phyloP scores from a whole-genome alignment of 2,329 filamentous ascomycete genomes.

The Karstenula rhodostoma region DNA sequence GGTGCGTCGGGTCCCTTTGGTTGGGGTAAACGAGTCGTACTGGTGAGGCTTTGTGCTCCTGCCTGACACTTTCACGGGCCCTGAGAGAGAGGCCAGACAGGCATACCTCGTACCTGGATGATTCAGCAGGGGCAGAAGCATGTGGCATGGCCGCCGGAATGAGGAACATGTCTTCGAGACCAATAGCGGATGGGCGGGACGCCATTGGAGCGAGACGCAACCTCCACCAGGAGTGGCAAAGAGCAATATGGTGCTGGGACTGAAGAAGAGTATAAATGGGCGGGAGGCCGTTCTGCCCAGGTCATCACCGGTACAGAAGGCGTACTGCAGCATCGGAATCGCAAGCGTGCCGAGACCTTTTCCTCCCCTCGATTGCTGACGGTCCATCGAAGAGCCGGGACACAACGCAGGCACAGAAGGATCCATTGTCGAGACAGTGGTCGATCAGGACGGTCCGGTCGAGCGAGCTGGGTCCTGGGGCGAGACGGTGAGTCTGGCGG shows the following conservation, averaged over 20 bases:
- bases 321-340: slow-evolving; percentile 31
- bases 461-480: slow-evolving; percentile 25
- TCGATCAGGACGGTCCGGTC: slow-evolving; percentile 29
- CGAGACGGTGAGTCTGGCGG: slow-evolving; percentile 17
- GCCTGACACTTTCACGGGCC: slow-evolving; percentile 8
- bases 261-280: slow-evolving; percentile 45
- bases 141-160: slow-evolving; percentile 33
- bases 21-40: slow-evolving; percentile 11
- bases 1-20: background rate
- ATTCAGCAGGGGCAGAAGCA: slow-evolving; percentile 36
- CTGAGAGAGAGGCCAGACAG: slow-evolving; percentile 22
- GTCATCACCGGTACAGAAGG: slow-evolving; percentile 35
- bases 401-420: slow-evolving; percentile 12
- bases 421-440: slow-evolving; percentile 5
- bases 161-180: slow-evolving; percentile 40
- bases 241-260: slow-evolving; percentile 27
- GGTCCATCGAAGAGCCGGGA: slow-evolving; percentile 29
- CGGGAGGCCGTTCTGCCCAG: slow-evolving; percentile 34
- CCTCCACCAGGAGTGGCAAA: slow-evolving; percentile 42
- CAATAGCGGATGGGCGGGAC: slow-evolving; percentile 44
- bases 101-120: slow-evolving; percentile 30
- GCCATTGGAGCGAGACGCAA: slow-evolving; percentile 42
- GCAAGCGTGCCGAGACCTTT: slow-evolving; percentile 43
- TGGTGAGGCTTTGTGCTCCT: slow-evolving; percentile 15
- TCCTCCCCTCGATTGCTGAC: slow-evolving; percentile 24